phyloP scores from a whole-genome alignment of 345 rosid species.

The Salix caprea region DNA sequence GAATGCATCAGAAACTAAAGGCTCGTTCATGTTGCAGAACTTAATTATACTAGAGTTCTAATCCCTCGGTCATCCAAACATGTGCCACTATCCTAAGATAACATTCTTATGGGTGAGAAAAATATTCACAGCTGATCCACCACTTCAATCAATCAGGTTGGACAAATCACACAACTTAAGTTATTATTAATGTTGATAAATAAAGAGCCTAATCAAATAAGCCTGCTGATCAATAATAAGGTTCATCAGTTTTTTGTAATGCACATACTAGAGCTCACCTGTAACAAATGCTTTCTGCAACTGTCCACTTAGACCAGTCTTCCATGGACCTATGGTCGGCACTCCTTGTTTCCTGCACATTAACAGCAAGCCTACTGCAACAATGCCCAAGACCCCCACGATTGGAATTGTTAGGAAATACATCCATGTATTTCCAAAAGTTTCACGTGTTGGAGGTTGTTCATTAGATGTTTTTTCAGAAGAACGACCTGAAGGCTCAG shows the following conservation, averaged over 20 bases:
- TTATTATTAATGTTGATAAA: background rate
- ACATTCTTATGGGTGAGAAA: background rate
- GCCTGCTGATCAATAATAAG: background rate
- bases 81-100: background rate
- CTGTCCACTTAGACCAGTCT: constrained; percentile 91
- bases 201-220: background rate
- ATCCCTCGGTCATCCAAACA: background rate
- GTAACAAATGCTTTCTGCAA: constrained; percentile 86
- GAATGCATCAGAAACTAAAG: background rate
- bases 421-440: constrained; percentile 40
- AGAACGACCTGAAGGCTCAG: constrained; percentile 10
- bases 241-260: background rate
- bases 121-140: background rate
- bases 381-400: constrained; percentile 29
- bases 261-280: constrained; percentile 34
- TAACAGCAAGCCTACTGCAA: constrained; percentile 29
- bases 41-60: background rate
- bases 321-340: constrained; percentile 78
- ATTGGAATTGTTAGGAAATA: constrained; percentile 44
- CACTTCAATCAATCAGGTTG: background rate
- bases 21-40: background rate
- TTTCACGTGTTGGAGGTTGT: constrained; percentile 13
- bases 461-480: constrained; percentile 3
- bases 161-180: background rate
- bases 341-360: constrained; percentile 47